Percentiles rank a stretch among this genome's conserved stretches.
These are phyloP conservation scores for Acmispon strigosus DNA, from an alignment of 306 rosid genomes.

Conservation along the genomic window DNA sequence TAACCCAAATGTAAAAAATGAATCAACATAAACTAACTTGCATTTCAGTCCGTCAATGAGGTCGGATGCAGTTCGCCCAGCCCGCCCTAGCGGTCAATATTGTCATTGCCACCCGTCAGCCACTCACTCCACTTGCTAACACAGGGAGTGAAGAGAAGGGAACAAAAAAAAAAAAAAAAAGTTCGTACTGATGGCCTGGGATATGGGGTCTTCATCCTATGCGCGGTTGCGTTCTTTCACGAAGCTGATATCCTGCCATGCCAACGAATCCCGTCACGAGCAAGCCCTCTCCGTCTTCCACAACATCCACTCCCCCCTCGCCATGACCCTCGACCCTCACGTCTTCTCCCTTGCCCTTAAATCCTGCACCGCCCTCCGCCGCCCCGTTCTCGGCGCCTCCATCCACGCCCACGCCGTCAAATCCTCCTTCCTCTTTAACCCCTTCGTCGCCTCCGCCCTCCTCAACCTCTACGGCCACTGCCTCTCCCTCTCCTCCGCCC, in stretches of 20 bases:
- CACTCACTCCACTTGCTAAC: no score
- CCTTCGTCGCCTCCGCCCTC: constrained; percentile 49
- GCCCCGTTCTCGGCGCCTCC: constrained; percentile 50
- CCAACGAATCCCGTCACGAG: constrained; percentile 43
- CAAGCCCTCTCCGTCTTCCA: constrained; percentile 53
- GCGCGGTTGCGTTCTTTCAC: constrained; percentile 42
- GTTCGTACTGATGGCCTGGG: no score
- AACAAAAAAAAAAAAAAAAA: no score
- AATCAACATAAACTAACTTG: no score
- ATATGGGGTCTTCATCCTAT: neutral
- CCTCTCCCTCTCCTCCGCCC: constrained; percentile 37
- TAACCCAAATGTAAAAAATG: no score
- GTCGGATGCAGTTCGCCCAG: no score
- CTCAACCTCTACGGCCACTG: constrained; percentile 58
- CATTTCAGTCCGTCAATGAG: no score
- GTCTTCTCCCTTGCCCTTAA: constrained; percentile 72
- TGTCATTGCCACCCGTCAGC: no score
- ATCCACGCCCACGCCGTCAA: constrained; percentile 59
- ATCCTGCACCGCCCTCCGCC: constrained; percentile 56
- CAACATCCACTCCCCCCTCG: constrained; percentile 49
- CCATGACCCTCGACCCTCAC: constrained; percentile 58
- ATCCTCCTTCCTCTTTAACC: constrained; percentile 41
- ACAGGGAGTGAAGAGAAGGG: no score
- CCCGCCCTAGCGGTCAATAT: no score
- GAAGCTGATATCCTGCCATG: constrained; percentile 43